These are phyloP conservation scores for Ganoderma lucidum DNA, from an alignment of 1,284 basidiomycete genomes.

Conservation along the genomic window DNA sequence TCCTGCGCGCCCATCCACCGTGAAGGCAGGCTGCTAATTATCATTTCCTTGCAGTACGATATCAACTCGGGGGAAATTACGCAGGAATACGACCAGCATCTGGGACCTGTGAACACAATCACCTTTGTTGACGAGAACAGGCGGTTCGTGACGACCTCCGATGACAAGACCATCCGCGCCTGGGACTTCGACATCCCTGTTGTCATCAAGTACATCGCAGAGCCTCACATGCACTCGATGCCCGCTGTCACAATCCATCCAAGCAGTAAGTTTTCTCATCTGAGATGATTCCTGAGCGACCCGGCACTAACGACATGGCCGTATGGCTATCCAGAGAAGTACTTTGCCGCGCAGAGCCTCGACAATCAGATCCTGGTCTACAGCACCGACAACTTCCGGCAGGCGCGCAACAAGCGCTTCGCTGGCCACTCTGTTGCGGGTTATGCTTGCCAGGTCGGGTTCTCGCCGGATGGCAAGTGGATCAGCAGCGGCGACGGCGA, in stretches of 20 bases:
- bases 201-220: conserved; percentile 99
- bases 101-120: conserved; percentile 98
- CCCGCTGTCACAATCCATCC: conserved; percentile 96
- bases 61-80: conserved; percentile 92
- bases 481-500: conserved; percentile 95
- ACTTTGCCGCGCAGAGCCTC: conserved; percentile 95
- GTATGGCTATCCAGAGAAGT: conserved; percentile 74
- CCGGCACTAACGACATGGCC: conserved; percentile 20
- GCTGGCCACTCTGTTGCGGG: conserved; percentile 97
- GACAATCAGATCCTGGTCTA: conserved; percentile 99
- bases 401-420: conserved; percentile 98
- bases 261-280: conserved; percentile 69
- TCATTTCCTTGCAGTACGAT: conserved; percentile 75
- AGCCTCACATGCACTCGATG: conserved; percentile 99
- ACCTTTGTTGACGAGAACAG: conserved; percentile 98
- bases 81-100: conserved; percentile 98
- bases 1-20: neutral
- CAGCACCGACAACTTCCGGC: conserved; percentile 96
- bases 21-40: conserved; percentile 7
- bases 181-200: conserved; percentile 99
- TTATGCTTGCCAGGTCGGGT: conserved; percentile 96
- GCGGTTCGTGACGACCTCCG: conserved; percentile 97
- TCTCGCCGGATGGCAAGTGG: conserved; percentile 98
- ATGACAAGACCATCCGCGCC: conserved; percentile 98
- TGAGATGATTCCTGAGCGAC: conserved; percentile 10